A percentile compares a stretch with the other conserved stretches of the same genome.
Conservation (phyloP, 2,329 filamentous ascomycete genomes). For the Penicillium rolfsii region DNA sequence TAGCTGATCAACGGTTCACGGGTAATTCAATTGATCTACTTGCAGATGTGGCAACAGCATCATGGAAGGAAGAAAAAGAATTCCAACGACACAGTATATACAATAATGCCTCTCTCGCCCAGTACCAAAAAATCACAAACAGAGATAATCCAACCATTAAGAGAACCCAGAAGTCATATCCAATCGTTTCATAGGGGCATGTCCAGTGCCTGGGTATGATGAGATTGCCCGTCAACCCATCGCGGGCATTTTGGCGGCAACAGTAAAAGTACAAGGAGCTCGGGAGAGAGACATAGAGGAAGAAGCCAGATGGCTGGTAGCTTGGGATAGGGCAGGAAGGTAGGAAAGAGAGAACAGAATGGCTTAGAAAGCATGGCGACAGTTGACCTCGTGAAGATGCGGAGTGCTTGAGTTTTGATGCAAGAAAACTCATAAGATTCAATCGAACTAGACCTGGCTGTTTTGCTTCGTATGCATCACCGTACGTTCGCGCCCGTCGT, state of each 20-base stretch:
- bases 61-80: slow-evolving; percentile 12
- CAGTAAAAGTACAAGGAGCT: slow-evolving; percentile 32
- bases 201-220: slow-evolving; percentile 30
- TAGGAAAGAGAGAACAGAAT: slow-evolving; percentile 2
- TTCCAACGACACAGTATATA: slow-evolving; percentile 28
- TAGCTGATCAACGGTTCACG: too few relatives aligned
- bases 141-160: slow-evolving; percentile 24
- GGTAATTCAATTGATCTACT: not conserved
- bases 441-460: slow-evolving; percentile 31
- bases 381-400: slow-evolving; percentile 32
- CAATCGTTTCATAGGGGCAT: slow-evolving; percentile 34
- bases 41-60: not conserved
- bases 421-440: slow-evolving; percentile 6
- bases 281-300: slow-evolving; percentile 14
- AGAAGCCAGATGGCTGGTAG: slow-evolving; percentile 14
- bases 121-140: slow-evolving; percentile 18
- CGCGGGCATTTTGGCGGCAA: slow-evolving; percentile 28
- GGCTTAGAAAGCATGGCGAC: slow-evolving; percentile 28
- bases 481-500: slow-evolving; percentile 31
- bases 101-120: slow-evolving; percentile 27
- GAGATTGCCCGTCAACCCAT: slow-evolving; percentile 23
- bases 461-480: slow-evolving; percentile 37
- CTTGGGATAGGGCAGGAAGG: slow-evolving; percentile 8
- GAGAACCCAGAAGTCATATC: slow-evolving; percentile 33
- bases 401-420: slow-evolving; percentile 14